A percentile compares a stretch with the other conserved stretches of the same genome.
These are phyloP conservation scores for Pseudogymnoascus pannorum DNA, from an alignment of 2,329 filamentous ascomycete species.

Conservation along the genomic window DNA sequence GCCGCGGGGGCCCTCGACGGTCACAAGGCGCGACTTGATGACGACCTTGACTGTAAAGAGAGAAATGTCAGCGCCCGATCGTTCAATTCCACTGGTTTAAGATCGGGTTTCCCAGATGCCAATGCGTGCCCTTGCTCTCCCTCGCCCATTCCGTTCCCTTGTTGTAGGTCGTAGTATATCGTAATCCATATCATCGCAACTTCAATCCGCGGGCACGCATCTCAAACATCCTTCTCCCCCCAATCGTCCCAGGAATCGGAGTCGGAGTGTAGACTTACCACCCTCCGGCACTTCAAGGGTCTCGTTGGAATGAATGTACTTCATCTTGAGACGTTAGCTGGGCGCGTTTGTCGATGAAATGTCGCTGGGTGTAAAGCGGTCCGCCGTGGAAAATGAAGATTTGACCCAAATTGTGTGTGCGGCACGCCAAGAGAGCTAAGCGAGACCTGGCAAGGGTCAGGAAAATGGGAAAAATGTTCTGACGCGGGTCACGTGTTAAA, in stretches of 20 bases:
- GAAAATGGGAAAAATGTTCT: neutral
- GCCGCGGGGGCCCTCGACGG: constrained; percentile 94
- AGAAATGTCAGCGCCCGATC: constrained; percentile 23
- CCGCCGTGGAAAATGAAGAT: constrained; percentile 3
- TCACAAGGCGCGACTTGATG: constrained; percentile 96
- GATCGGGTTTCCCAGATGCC: constrained; percentile 3
- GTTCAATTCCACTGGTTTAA: constrained; percentile 13
- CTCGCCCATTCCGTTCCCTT: constrained; percentile 7
- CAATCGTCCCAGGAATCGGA: neutral
- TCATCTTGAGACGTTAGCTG: constrained; percentile 65
- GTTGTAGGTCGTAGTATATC: constrained; percentile 4
- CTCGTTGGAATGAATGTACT: constrained; percentile 99
- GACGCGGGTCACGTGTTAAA: neutral
- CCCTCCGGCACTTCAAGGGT: constrained; percentile 90
- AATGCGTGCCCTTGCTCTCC: constrained; percentile 2
- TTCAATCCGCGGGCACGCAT: constrained; percentile 1
- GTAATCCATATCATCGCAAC: neutral
- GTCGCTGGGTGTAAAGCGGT: neutral
- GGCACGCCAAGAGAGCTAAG: constrained; percentile 9
- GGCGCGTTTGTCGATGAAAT: constrained; percentile 9
- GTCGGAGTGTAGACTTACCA: constrained; percentile 56
- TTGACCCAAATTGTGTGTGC: constrained; percentile 7
- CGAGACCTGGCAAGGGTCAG: neutral
- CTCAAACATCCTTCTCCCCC: constrained; percentile 11
- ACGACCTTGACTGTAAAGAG: constrained; percentile 75